phyloP scores from a whole-genome alignment of 106 monocot species.

The Agapanthus africanus region DNA sequence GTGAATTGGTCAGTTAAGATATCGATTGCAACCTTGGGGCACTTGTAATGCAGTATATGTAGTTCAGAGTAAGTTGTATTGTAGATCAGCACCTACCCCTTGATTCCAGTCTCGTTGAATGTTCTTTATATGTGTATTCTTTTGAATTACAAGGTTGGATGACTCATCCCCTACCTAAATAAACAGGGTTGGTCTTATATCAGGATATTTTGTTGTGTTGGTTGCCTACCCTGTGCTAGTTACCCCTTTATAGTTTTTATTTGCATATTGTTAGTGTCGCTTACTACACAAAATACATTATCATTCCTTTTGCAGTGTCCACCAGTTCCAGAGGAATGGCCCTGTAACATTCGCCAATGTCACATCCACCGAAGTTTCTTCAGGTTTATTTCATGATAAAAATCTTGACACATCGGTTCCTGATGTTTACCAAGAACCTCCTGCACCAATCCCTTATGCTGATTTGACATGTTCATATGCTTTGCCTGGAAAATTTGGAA shows the following conservation, averaged over 20 bases:
- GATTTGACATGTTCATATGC: not conserved
- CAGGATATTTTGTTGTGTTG: too few relatives aligned
- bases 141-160: too few relatives aligned
- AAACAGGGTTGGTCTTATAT: too few relatives aligned
- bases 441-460: not conserved
- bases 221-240: too few relatives aligned
- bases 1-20: not conserved
- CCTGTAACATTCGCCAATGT: not conserved
- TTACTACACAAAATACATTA: too few relatives aligned
- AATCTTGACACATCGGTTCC: conserved; percentile 2
- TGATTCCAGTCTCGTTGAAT: not conserved
- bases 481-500: not conserved
- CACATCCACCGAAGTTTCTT: not conserved
- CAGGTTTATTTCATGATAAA: not conserved
- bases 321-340: not conserved
- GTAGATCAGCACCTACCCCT: not conserved
- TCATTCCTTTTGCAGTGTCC: conserved; percentile 11
- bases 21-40: not conserved
- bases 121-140: not conserved
- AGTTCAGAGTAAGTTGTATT: not conserved
- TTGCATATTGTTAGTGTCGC: too few relatives aligned
- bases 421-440: not conserved
- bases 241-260: too few relatives aligned
- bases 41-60: too few relatives aligned
- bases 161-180: too few relatives aligned